A percentile compares a stretch with the other conserved stretches of the same genome.
These are phyloP conservation scores for Trichoderma sp. DNA, from an alignment of 2,329 filamentous ascomycete species.

Conservation along the genomic window DNA sequence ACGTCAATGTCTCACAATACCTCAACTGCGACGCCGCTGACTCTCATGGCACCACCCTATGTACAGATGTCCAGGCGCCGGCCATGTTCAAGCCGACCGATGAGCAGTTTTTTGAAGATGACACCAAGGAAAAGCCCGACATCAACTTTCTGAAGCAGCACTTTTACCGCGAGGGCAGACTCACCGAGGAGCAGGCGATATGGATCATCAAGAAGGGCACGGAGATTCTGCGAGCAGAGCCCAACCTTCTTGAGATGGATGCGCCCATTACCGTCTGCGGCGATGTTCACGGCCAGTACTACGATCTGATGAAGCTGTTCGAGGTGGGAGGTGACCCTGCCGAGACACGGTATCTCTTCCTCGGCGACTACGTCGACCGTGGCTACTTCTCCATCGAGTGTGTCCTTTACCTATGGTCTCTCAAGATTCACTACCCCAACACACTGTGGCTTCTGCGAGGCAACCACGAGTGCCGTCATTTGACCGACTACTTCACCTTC, in stretches of 20 bases:
- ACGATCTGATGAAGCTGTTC: conserved; percentile 99
- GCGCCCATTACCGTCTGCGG: conserved; percentile 98
- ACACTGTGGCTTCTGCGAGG: conserved; percentile 95
- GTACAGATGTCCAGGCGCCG: conserved; percentile 93
- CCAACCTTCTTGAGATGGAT: conserved; percentile 98
- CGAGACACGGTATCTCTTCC: conserved; percentile 94
- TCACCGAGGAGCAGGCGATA: conserved; percentile 95
- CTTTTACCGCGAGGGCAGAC: conserved; percentile 93
- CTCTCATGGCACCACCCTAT: conserved; percentile 16
- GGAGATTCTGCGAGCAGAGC: conserved; percentile 83
- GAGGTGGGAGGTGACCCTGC: conserved; percentile 96
- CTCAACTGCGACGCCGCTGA: conserved; percentile 21
- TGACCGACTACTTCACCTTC: conserved; percentile 99
- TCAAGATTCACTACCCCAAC: conserved; percentile 99
- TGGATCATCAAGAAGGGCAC: conserved; percentile 91
- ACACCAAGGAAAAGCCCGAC: conserved; percentile 84
- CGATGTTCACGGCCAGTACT: conserved; percentile 98
- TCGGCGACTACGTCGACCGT: conserved; percentile 96
- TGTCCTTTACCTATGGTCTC: conserved; percentile 93
- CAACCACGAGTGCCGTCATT: conserved; percentile 97
- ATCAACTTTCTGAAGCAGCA: conserved; percentile 96
- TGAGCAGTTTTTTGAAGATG: conserved; percentile 90
- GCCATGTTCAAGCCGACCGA: conserved; percentile 90
- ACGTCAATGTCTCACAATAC: neutral
- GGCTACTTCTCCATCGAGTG: conserved; percentile 99